A percentile compares a stretch with the other conserved stretches of the same genome.
phyloP scores from a whole-genome alignment of 495 filamentous ascomycete genomes.

The Cercophora samala region DNA sequence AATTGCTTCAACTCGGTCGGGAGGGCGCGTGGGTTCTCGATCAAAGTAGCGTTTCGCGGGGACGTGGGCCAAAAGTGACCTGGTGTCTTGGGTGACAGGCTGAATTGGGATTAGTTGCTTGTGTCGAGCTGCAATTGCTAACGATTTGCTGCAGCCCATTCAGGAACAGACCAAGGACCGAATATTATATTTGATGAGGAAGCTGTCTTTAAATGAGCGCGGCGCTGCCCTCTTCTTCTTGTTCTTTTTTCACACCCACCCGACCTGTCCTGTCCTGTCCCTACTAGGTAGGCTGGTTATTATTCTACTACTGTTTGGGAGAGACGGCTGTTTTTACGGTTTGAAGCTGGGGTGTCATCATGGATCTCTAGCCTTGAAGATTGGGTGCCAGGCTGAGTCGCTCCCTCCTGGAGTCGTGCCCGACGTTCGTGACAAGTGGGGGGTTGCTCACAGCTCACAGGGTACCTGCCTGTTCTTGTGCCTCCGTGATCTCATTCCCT shows the following conservation, averaged over 20 bases:
- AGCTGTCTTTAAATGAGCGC: conserved; percentile 17
- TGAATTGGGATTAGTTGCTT: conserved; percentile 24
- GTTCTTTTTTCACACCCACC: too few species aligned
- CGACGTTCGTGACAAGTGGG: conserved; percentile 9
- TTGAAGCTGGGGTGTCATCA: neutral
- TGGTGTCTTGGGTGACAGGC: conserved; percentile 22
- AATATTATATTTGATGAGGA: conserved; percentile 7
- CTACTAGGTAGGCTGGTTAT: too few species aligned
- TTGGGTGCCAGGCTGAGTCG: conserved; percentile 13
- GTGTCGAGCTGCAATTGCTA: conserved; percentile 21
- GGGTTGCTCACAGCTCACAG: conserved; percentile 9
- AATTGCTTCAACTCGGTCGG: conserved; percentile 27
- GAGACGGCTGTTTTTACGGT: neutral
- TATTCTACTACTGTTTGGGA: too few species aligned
- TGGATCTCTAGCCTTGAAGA: conserved; percentile 9
- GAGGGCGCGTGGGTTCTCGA: conserved; percentile 15
- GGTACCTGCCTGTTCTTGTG: conserved; percentile 10
- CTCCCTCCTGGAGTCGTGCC: conserved; percentile 2
- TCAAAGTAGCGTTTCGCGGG: conserved; percentile 24
- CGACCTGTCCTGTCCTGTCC: too few species aligned
- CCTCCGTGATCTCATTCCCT: conserved; percentile 11
- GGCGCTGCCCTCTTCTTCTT: neutral
- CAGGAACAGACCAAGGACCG: conserved; percentile 22
- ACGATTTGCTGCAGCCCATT: conserved; percentile 25
- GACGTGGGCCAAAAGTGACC: conserved; percentile 23